These are phyloP conservation scores for Thuidium tamariscinum DNA, from an alignment of 225 moss, liverwort and hornwort species.

Conservation along the genomic window DNA sequence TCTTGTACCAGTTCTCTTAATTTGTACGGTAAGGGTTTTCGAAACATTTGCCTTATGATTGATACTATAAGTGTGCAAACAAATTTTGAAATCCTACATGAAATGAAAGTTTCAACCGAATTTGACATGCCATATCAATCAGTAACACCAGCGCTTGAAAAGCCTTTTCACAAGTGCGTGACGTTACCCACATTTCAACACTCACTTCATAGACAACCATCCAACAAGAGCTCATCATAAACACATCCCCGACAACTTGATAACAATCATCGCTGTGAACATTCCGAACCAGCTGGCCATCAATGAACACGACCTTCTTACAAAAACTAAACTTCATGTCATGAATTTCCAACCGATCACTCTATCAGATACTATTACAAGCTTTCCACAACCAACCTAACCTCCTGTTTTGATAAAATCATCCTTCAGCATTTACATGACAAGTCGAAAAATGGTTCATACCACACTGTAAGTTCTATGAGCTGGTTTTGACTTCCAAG, in stretches of 20 bases:
- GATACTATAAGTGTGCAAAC: neutral
- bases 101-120: neutral
- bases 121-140: neutral
- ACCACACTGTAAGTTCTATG: neutral
- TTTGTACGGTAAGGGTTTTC: neutral
- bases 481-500: neutral
- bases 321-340: neutral
- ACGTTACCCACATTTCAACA: neutral
- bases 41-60: neutral
- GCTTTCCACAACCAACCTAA: neutral
- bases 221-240: neutral
- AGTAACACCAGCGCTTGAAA: neutral
- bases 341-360: neutral
- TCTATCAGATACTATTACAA: constrained; percentile 19
- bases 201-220: neutral
- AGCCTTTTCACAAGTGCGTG: neutral
- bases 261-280: neutral
- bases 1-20: neutral
- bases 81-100: neutral
- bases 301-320: neutral
- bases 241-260: neutral
- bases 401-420: neutral
- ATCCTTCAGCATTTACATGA: neutral
- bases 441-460: constrained; percentile 2
- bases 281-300: neutral